A percentile compares a stretch with the other conserved stretches of the same genome.
Conservation (phyloP, 2,329 filamentous ascomycete genomes). For the Talaromyces sp. region DNA sequence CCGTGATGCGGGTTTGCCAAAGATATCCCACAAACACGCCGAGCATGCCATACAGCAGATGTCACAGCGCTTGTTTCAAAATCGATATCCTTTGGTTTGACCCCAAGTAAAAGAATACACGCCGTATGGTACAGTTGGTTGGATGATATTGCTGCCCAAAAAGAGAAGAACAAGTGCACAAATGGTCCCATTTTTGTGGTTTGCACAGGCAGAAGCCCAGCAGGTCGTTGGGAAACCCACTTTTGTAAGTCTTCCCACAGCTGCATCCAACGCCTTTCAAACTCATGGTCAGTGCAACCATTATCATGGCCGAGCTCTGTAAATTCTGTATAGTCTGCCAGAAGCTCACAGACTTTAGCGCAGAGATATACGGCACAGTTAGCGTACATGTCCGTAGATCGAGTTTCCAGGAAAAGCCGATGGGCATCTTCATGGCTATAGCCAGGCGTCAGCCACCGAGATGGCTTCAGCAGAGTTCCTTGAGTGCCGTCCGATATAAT, state of each 20-base stretch:
- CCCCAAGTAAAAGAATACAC: slow-evolving; percentile 48
- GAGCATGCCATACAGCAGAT: slow-evolving; percentile 52
- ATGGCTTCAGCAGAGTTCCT: slow-evolving; percentile 45
- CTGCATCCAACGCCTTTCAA: slow-evolving; percentile 41
- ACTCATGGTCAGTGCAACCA: slow-evolving; percentile 37
- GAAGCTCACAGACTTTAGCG: slow-evolving; percentile 47
- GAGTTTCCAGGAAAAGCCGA: slow-evolving; percentile 31
- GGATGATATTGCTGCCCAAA: slow-evolving; percentile 52
- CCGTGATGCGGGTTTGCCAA: slow-evolving; percentile 52
- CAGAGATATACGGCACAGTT: slow-evolving; percentile 56
- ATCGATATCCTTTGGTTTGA: slow-evolving; percentile 32
- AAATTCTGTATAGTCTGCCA: slow-evolving; percentile 45
- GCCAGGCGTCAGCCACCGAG: slow-evolving; percentile 44
- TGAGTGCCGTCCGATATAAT: slow-evolving; percentile 50
- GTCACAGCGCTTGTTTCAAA: slow-evolving; percentile 17
- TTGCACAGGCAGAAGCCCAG: slow-evolving; percentile 43
- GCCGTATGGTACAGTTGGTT: slow-evolving; percentile 56
- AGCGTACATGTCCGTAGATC: slow-evolving; percentile 51
- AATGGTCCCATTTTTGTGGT: slow-evolving; percentile 43
- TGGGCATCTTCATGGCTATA: slow-evolving; percentile 31
- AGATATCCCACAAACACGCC: slow-evolving; percentile 52
- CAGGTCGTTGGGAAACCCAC: slow-evolving; percentile 45
- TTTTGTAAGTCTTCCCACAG: slow-evolving; percentile 48
- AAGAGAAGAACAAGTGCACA: slow-evolving; percentile 48
- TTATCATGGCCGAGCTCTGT: slow-evolving; percentile 45